Base-by-base conservation (phyloP, 441 rosid genomes). In the Capsella rubella region DNA sequence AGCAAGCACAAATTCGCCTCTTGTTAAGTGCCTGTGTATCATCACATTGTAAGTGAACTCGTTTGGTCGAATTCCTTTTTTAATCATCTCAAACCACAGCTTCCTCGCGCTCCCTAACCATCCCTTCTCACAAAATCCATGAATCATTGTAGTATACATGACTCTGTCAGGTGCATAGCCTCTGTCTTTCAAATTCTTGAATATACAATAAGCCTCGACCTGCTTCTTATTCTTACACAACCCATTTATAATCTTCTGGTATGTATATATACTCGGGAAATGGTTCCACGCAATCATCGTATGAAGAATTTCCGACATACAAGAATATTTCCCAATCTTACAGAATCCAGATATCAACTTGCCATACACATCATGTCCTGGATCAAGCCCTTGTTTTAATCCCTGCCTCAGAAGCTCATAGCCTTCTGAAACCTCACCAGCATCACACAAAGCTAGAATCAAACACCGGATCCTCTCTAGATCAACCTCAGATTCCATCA, bases 281-380 rank as follows among this genome's bases (percentile, higher is more conserved):
- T 84, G 75, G 69, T 72, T 76, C 25, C 81, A 55, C 18, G 69
- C 83, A 64, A 70, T 74, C 97, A 89, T 89, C 59, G 84, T 86
- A 3, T 68, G 73, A 21, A 57, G 79, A 78, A 89, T 74, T 49
- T 50, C 82, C 77, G 76, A 67, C 66, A 85, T 90, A 78, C 81
- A 74, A 31, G 69, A 65, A 55, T 82, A 62, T 61, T 84, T 83
- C 75, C 79, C 83, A 32, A 72, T 69, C 76, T 84, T 71, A 78
- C 95, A 86, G 25, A 91, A 85, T 2, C 82, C 88, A 81, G 85
- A 88, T 3, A 88, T 55, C 69, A 89, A 68, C 37, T 72, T 80
- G 8, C 86, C 82, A 47, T 87, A 89, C 1, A 89, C 85, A 63
- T 65, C 77, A 63, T 81, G 76, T 73, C 84, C 82, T 16, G 95